Conservation (phyloP, 257 asterid species). For the Solanum peruvianum region DNA sequence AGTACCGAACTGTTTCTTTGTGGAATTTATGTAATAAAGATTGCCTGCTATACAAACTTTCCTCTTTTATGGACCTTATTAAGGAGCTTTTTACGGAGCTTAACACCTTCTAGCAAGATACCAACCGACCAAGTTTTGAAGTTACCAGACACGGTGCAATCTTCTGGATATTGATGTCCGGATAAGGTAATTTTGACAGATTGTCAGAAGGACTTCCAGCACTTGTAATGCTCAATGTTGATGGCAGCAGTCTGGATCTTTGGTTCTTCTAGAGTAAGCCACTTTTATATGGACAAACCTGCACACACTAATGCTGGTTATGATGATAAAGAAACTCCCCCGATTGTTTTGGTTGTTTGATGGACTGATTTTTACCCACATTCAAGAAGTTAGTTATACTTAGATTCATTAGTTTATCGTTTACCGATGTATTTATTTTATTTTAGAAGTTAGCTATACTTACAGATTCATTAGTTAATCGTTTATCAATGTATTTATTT, state of each 20-base stretch:
- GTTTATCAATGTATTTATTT: background rate
- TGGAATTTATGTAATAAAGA: background rate
- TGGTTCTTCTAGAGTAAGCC: slow-evolving; percentile 65
- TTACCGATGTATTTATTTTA: background rate
- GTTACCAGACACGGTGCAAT: slow-evolving; percentile 53
- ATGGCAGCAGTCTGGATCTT: slow-evolving; percentile 58
- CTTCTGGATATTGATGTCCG: background rate
- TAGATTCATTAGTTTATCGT: slow-evolving; percentile 1
- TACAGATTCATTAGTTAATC: slow-evolving; percentile 2
- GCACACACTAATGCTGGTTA: slow-evolving; percentile 79
- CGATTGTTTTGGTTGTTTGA: slow-evolving; percentile 21
- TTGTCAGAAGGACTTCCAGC: slow-evolving; percentile 32
- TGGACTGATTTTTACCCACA: slow-evolving; percentile 10
- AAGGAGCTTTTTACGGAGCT: slow-evolving; percentile 21
- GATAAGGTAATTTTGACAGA: background rate
- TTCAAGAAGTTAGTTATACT: slow-evolving; percentile 1
- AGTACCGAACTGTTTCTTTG: background rate
- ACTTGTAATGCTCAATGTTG: slow-evolving; percentile 57
- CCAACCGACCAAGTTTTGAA: slow-evolving; percentile 72
- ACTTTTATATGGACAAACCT: slow-evolving; percentile 63
- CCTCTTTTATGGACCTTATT: slow-evolving; percentile 11
- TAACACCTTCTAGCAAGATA: slow-evolving; percentile 36
- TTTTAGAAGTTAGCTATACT: background rate
- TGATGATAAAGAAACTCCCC: slow-evolving; percentile 42
- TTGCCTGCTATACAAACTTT: background rate